phyloP scores from a whole-genome alignment of 2,329 filamentous ascomycete species.

The Ophiostoma sp. region DNA sequence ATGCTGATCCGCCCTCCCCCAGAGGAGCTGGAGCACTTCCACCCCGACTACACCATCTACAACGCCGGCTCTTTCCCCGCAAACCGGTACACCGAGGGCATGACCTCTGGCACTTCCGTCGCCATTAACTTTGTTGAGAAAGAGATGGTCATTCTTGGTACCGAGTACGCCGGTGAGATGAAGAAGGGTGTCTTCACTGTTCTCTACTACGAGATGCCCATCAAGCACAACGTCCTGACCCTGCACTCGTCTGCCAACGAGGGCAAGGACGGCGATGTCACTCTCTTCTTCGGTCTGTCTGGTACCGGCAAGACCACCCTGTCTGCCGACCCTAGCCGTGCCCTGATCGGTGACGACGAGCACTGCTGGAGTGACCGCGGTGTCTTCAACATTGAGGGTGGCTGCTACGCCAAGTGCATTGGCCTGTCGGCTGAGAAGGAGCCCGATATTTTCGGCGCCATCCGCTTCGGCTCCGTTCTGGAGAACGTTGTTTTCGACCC shows the following conservation, averaged over 20 bases:
- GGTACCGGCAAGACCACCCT: constrained; percentile 98
- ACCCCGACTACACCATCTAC: constrained; percentile 99
- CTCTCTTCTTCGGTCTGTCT: constrained; percentile 97
- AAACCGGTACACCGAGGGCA: constrained; percentile 95
- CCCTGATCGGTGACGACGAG: constrained; percentile 96
- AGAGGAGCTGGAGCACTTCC: constrained; percentile 94
- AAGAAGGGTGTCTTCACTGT: constrained; percentile 99
- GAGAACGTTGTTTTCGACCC: constrained; percentile 99
- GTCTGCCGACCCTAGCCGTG: constrained; percentile 92
- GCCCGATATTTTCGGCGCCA: constrained; percentile 93
- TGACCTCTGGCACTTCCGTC: constrained; percentile 97
- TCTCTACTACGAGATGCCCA: constrained; percentile 99
- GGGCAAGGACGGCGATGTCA: constrained; percentile 89
- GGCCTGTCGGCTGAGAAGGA: constrained; percentile 98
- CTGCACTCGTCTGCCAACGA: constrained; percentile 98
- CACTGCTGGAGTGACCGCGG: constrained; percentile 98
- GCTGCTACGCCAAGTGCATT: constrained; percentile 98
- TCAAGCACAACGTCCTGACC: constrained; percentile 98
- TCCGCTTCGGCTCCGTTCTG: constrained; percentile 92
- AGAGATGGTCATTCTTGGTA: constrained; percentile 99
- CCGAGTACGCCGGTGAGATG: constrained; percentile 96
- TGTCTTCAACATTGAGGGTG: constrained; percentile 99
- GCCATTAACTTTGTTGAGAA: constrained; percentile 99
- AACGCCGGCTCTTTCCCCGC: constrained; percentile 98
- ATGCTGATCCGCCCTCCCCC: constrained; percentile 94